Evolutionary conservation across 371 early-diverging fungal species (phyloP).

Genomic region (Rhizopus delemar): DNA sequence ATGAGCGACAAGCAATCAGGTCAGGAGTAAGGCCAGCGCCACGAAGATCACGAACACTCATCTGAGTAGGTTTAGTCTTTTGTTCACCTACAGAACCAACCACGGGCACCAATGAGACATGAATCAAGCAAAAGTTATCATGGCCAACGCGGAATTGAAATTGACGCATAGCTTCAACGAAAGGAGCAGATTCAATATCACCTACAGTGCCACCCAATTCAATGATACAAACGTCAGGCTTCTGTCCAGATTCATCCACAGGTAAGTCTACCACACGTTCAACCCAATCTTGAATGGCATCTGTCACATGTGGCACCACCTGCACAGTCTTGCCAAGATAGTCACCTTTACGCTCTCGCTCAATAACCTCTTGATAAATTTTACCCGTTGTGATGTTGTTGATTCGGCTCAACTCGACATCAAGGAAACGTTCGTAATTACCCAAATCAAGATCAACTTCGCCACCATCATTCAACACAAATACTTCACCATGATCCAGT

Average conservation of each 20-base stretch:
- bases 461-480: constrained; percentile 98
- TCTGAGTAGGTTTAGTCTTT: constrained; percentile 99
- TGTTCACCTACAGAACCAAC: constrained; percentile 98
- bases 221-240: constrained; percentile 97
- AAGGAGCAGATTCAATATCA: constrained; percentile 98
- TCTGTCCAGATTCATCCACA: constrained; percentile 81
- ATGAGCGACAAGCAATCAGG: constrained; percentile 94
- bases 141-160: constrained; percentile 97
- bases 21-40: constrained; percentile 97
- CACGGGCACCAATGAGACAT: constrained; percentile 96
- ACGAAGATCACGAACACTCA: constrained; percentile 92
- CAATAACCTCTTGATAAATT: constrained; percentile 95
- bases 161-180: constrained; percentile 98
- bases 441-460: constrained; percentile 99
- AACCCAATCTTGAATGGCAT: constrained; percentile 97
- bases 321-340: constrained; percentile 99
- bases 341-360: constrained; percentile 89
- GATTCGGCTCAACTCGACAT: constrained; percentile 88
- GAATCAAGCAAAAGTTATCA: constrained; percentile 96
- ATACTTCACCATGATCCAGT: constrained; percentile 99
- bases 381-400: constrained; percentile 99
- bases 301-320: constrained; percentile 97
- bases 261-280: constrained; percentile 88
- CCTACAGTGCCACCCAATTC: constrained; percentile 99
- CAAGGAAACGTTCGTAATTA: constrained; percentile 98